Base-by-base conservation (phyloP, 768 basidiomycete genomes). In the Thelephora ganbajun region DNA sequence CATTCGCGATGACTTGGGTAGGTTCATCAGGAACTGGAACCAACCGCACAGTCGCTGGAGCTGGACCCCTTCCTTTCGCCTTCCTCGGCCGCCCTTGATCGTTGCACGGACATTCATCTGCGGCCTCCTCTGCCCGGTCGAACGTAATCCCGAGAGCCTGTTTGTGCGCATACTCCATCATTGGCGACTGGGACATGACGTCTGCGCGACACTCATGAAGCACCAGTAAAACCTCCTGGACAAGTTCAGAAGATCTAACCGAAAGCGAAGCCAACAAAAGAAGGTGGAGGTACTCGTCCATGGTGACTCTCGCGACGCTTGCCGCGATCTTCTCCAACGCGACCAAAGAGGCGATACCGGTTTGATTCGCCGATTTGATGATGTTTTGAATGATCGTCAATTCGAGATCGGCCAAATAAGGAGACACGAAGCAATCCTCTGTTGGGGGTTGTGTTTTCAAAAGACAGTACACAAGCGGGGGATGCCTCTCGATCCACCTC, bases 61-160 rank as follows among this genome's bases (percentile, higher is more conserved):
- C 57, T 1, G 61, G 11, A 63, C 58, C 50, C 74, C 74, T 44
- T 61, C 67, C 50, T 61, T 66, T 3, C 76, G 74, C 45, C 66
- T 41, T 41, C 18, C 14, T 16, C 39, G 39, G 39, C 12, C 22
- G 63, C 2, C 80, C 80, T 12, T 68, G 63, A n/a, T 79, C 77
- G 50, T 79, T 72, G 48, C 79, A 81, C 6, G 79, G 79, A 57
- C 79, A 83, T 53, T 73, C 70, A 49, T 80, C 77, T 1, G 71
- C 71, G 5, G 79, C 80, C 54, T 82, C 80, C 53, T 83, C 79
- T 1, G 76, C 77, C 11, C 76, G 69, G 50, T 82, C 80, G 48
- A 79, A 79, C 1, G 70, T 71, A 23, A 82, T 66, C 5, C 70
- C 72, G 1, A 81, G 65, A 0, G 73, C 72, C 33, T 77, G 70